Conservation (phyloP, 257 asterid species). For the Scutellaria barbata region DNA sequence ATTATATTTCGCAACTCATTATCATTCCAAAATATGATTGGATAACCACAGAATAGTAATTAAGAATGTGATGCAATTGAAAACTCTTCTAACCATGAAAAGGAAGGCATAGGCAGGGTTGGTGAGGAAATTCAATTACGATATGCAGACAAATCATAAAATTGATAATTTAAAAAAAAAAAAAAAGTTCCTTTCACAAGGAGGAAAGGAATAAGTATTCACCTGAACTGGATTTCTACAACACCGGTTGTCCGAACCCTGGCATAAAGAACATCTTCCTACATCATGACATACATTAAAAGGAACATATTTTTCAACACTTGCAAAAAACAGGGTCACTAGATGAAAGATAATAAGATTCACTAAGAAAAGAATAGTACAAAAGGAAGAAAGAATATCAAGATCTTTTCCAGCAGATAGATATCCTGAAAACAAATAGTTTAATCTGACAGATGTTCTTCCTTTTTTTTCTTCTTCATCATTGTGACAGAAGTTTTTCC, state of each 20-base stretch:
- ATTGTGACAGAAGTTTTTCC: background rate
- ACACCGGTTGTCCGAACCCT: conserved; percentile 99
- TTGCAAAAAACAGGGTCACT: conserved; percentile 11
- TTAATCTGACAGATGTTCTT: background rate
- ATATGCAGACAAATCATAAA: conserved; percentile 26
- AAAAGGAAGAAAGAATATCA: background rate
- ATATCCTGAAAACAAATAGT: conserved; percentile 10
- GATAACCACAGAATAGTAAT: background rate
- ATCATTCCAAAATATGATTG: conserved; percentile 7
- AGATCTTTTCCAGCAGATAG: conserved; percentile 7
- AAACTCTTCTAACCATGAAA: background rate
- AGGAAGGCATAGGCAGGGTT: background rate
- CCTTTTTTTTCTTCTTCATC: too few species aligned
- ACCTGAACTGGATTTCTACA: conserved; percentile 99
- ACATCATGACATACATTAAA: conserved; percentile 45
- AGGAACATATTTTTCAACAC: conserved; percentile 28
- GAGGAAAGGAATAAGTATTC: conserved; percentile 39
- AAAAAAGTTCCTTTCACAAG: conserved; percentile 1
- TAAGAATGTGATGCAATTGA: conserved; percentile 4
- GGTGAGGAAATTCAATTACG: conserved; percentile 6
- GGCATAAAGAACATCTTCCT: conserved; percentile 98
- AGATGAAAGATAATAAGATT: conserved; percentile 16
- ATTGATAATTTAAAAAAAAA: background rate
- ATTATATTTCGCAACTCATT: conserved; percentile 15
- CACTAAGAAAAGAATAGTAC: background rate